Conservation (phyloP, 768 basidiomycete species). For the Dictyophora rubrovolvata region DNA sequence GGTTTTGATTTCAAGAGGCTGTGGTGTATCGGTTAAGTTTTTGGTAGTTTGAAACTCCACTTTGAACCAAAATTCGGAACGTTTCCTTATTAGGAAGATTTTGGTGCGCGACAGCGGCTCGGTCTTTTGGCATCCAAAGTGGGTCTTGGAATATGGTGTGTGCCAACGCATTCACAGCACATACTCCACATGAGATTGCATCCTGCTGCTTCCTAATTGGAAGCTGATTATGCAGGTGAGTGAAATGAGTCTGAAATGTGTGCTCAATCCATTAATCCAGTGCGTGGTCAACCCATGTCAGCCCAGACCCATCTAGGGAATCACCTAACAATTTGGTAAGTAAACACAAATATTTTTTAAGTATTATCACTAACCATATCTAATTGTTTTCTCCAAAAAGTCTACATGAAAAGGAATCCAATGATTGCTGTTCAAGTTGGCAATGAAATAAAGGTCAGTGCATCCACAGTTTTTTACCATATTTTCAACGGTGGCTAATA, state of each 20-base stretch:
- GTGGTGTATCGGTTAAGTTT: too few species aligned
- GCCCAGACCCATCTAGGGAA: not conserved
- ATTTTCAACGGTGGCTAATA: not conserved
- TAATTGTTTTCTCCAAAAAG: conserved; percentile 2
- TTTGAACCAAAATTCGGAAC: too few species aligned
- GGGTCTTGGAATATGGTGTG: conserved; percentile 13
- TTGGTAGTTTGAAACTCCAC: too few species aligned
- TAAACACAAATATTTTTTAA: not conserved
- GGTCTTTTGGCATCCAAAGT: conserved; percentile 4
- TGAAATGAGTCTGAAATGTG: not conserved
- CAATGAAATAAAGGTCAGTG: not conserved
- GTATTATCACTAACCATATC: conserved; percentile 6
- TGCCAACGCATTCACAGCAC: conserved; percentile 14
- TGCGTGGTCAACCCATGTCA: not conserved
- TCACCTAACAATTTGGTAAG: not conserved
- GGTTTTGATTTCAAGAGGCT: too few species aligned
- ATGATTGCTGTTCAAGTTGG: conserved; percentile 6
- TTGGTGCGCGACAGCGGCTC: too few species aligned
- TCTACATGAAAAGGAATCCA: conserved; percentile 11
- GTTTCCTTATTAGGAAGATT: too few species aligned
- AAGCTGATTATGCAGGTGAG: not conserved
- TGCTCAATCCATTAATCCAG: not conserved
- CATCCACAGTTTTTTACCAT: not conserved
- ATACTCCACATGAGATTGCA: conserved; percentile 14
- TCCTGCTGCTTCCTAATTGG: conserved; percentile 15